Conservation (phyloP, 2,329 filamentous ascomycete species). For the Trichoderma atrobrunneum region DNA sequence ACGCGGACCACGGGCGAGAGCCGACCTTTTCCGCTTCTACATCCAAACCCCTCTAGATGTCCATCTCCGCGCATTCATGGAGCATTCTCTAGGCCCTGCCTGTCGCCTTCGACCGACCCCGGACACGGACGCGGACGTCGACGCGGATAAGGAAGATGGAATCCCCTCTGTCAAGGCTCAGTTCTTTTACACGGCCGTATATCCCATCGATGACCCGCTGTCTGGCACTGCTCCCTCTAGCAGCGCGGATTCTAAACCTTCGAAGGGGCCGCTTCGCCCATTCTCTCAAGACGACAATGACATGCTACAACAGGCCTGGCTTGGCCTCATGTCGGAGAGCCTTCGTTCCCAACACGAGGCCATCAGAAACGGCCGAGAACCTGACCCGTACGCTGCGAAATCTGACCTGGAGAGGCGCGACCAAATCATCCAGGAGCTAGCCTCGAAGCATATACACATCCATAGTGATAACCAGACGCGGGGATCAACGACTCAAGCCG, state of each 20-base stretch:
- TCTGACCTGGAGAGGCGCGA: constrained; percentile 24
- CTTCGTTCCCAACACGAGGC: constrained; percentile 48
- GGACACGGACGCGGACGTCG: constrained; percentile 26
- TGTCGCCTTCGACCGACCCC: constrained; percentile 54
- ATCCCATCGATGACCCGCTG: constrained; percentile 87
- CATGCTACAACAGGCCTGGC: constrained; percentile 76
- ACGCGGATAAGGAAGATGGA: constrained; percentile 40
- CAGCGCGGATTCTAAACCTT: constrained; percentile 48
- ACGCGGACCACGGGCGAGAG: background rate
- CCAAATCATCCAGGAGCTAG: constrained; percentile 43
- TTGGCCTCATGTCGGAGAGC: constrained; percentile 52
- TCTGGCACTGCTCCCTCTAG: constrained; percentile 57
- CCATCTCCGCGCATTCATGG: background rate
- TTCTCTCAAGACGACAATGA: constrained; percentile 79
- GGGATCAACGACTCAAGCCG: constrained; percentile 30
- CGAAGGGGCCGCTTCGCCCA: constrained; percentile 65
- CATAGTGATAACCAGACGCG: constrained; percentile 40
- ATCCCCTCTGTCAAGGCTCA: constrained; percentile 64
- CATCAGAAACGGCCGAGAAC: constrained; percentile 22
- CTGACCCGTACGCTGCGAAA: constrained; percentile 36
- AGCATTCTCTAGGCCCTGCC: constrained; percentile 58
- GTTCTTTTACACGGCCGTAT: constrained; percentile 80
- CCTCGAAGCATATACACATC: constrained; percentile 45
- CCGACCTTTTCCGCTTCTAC: background rate
- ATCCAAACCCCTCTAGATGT: background rate